These are phyloP conservation scores for Russula sp. DNA, from an alignment of 768 basidiomycete genomes.

Conservation along the genomic window DNA sequence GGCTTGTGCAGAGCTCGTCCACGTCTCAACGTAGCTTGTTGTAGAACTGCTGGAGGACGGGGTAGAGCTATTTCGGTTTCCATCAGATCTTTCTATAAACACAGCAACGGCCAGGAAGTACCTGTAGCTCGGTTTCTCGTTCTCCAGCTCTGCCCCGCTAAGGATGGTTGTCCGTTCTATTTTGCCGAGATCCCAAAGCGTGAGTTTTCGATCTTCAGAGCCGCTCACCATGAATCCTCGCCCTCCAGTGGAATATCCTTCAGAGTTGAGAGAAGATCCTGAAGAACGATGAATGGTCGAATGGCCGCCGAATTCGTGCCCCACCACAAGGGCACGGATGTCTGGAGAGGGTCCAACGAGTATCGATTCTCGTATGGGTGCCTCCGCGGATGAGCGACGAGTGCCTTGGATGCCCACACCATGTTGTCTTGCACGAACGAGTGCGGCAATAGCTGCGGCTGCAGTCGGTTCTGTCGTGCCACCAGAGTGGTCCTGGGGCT, in stretches of 20 bases:
- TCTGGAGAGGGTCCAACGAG: slow-evolving; percentile 56
- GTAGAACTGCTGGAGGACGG: slow-evolving; percentile 45
- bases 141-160: slow-evolving; percentile 73
- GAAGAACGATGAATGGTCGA: slow-evolving; percentile 40
- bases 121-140: slow-evolving; percentile 78
- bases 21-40: slow-evolving; percentile 61
- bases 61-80: slow-evolving; percentile 33
- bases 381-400: slow-evolving; percentile 34
- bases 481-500: slow-evolving; percentile 51
- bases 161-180: slow-evolving; percentile 73
- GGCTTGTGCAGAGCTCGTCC: slow-evolving; percentile 45
- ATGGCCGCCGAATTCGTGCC: slow-evolving; percentile 75
- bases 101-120: slow-evolving; percentile 35
- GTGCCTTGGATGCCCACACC: slow-evolving; percentile 31
- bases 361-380: slow-evolving; percentile 32
- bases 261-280: slow-evolving; percentile 29
- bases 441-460: slow-evolving; percentile 72
- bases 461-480: slow-evolving; percentile 60
- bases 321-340: slow-evolving; percentile 66
- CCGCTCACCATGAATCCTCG: slow-evolving; percentile 82
- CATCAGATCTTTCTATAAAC: slow-evolving; percentile 15
- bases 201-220: slow-evolving; percentile 84
- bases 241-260: slow-evolving; percentile 23
- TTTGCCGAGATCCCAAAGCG: slow-evolving; percentile 82
- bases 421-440: slow-evolving; percentile 67